Conservation (phyloP, 2,329 filamentous ascomycete species). For the Mycocentrospora acerina region DNA sequence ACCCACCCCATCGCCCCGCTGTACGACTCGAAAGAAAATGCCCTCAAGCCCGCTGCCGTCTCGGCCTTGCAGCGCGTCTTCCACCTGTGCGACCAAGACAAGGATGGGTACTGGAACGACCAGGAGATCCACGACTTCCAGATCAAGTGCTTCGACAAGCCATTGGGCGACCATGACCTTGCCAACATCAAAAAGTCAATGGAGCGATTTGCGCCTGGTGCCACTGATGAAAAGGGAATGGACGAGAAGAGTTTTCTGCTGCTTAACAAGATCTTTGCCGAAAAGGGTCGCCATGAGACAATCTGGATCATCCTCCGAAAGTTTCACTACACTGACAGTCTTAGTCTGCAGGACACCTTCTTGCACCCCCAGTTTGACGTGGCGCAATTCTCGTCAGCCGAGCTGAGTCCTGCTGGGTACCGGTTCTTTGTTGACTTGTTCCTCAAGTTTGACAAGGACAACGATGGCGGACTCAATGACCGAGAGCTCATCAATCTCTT, state of each 20-base stretch:
- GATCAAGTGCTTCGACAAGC: slow-evolving; percentile 85
- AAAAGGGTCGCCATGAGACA: slow-evolving; percentile 96
- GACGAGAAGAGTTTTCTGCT: slow-evolving; percentile 82
- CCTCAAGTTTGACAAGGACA: slow-evolving; percentile 93
- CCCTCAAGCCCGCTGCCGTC: slow-evolving; percentile 85
- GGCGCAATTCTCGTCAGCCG: slow-evolving; percentile 85
- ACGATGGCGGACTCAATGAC: slow-evolving; percentile 89
- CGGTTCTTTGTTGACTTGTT: slow-evolving; percentile 98
- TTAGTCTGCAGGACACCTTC: slow-evolving; percentile 88
- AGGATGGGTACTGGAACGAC: slow-evolving; percentile 89
- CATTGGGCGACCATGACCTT: slow-evolving; percentile 76
- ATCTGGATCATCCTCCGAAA: slow-evolving; percentile 96
- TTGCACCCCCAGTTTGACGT: slow-evolving; percentile 93
- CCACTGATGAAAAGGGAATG: slow-evolving; percentile 65
- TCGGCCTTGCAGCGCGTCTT: slow-evolving; percentile 88
- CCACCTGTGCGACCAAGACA: slow-evolving; percentile 93
- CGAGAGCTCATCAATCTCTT: slow-evolving; percentile 83
- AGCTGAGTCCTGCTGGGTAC: slow-evolving; percentile 91
- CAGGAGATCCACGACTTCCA: slow-evolving; percentile 91
- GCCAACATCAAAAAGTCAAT: slow-evolving; percentile 90
- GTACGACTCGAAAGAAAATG: slow-evolving; percentile 88
- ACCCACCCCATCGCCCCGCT: slow-evolving; percentile 95
- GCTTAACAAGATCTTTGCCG: slow-evolving; percentile 92
- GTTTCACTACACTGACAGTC: slow-evolving; percentile 93
- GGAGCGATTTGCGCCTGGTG: slow-evolving; percentile 64